Evolutionary conservation across 768 basidiomycete species (phyloP).

Genomic region (Tylopilus plumbeoviolaceoides): DNA sequence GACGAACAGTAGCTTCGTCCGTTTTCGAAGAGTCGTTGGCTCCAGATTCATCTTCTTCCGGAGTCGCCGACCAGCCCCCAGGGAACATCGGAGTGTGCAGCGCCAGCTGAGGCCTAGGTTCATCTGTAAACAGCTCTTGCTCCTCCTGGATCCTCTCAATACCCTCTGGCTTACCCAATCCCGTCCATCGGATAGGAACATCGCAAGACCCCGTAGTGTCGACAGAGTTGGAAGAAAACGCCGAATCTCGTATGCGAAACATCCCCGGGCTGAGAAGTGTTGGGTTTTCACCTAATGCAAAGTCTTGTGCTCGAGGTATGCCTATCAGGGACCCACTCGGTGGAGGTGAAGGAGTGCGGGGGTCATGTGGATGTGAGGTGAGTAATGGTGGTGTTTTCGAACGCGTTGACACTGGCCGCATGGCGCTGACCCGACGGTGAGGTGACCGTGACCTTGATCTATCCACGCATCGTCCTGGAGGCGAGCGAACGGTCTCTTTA

Average conservation of each 20-base stretch:
- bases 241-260: constrained; percentile 59
- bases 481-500: constrained; percentile 15
- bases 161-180: constrained; percentile 37
- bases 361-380: constrained; percentile 27
- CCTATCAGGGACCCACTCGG: constrained; percentile 13
- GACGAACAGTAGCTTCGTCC: constrained; percentile 25
- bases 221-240: constrained; percentile 46
- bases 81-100: constrained; percentile 41
- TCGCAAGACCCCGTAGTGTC: constrained; percentile 44
- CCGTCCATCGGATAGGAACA: constrained; percentile 62
- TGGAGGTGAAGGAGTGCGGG: constrained; percentile 21
- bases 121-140: constrained; percentile 27
- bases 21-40: constrained; percentile 22
- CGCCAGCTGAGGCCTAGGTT: constrained; percentile 18
- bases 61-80: constrained; percentile 50
- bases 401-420: constrained; percentile 34
- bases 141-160: constrained; percentile 36
- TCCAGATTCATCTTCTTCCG: constrained; percentile 47
- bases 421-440: constrained; percentile 22
- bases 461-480: constrained; percentile 15
- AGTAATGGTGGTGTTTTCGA: constrained; percentile 40
- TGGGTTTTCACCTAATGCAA: constrained; percentile 23
- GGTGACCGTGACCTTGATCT: constrained; percentile 26
- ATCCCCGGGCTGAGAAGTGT: constrained; percentile 51
- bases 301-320: constrained; percentile 19